Base-by-base conservation (phyloP, 1,139 yeast genomes). In the Sugiyamaella japonica region DNA sequence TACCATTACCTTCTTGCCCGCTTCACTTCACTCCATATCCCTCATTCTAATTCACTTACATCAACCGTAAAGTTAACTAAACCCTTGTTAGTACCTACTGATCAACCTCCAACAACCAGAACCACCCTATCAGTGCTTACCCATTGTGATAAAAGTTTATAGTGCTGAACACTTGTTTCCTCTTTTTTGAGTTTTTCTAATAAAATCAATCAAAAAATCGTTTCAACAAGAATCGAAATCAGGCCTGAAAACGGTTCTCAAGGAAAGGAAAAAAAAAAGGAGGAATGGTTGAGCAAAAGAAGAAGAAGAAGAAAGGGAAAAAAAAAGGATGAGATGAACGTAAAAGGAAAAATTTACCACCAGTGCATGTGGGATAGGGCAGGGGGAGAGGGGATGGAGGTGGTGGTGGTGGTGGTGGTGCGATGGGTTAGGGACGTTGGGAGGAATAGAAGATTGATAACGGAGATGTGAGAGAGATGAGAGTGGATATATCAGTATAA, bases 21-120 rank as follows among this genome's bases (percentile, higher is more conserved):
- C 6, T 6, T 20, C 25, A 20, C 3, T 20, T 20, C 25, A 20
- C 3, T 20, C 6, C 25, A 3, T 20, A 20, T 29, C 15, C n/a
- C n/a, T 39, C 42, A 12, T 3, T 37, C 20, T 10, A 15, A 42
- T 42, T 15, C 17, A 61, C 69, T 54, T 66, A 66, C 69, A 60
- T 69, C 72, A 61, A 69, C 70, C 54, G 73, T 69, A 71, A 69
- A 69, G 66, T 69, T 69, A 63, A 69, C 72, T 65, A 57, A 39
- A 31, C 20, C 13, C 37, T 16, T 42, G 42, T 44, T 48, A 40
- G 45, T 37, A 47, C 9, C 4, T 10, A 34, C 4, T 40, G 28
- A 38, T n/a, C 25, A 38, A 16, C 15, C 44, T 23, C 15, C 29
- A 5, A 17, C 41, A 20, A 16, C 17, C 8, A 17, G 28, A 20